A percentile compares a stretch with the other conserved stretches of the same genome.
phyloP scores from a whole-genome alignment of 192 early-diverging fungal genomes.

The Linnemannia schmuckeri region DNA sequence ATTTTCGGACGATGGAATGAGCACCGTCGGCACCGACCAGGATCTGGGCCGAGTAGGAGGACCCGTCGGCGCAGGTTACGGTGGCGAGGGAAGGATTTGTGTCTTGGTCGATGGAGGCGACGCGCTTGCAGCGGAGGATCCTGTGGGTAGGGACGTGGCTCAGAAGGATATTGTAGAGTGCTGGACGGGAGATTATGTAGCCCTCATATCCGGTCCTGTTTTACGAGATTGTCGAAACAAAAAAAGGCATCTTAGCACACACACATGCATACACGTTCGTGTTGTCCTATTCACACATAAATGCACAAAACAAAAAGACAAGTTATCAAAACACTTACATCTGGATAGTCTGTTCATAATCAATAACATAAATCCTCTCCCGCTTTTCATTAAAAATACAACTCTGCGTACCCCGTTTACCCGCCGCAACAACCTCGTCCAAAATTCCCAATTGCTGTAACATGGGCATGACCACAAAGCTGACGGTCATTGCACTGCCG shows the following conservation, averaged over 20 bases:
- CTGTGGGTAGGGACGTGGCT: not conserved
- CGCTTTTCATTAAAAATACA: not conserved
- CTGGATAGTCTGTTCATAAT: too few relatives aligned
- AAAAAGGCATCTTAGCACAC: too few relatives aligned
- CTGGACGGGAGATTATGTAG: not conserved
- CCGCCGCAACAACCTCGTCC: not conserved
- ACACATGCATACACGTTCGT: too few relatives aligned
- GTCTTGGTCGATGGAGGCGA: not conserved
- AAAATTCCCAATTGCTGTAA: not conserved
- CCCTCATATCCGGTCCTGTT: not conserved
- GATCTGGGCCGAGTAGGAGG: not conserved
- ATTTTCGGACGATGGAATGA: conserved; percentile 17
- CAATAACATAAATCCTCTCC: too few relatives aligned
- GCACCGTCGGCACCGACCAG: not conserved
- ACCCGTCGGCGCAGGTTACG: conserved; percentile 1
- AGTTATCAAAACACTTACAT: too few relatives aligned
- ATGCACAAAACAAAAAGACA: too few relatives aligned
- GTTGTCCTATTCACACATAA: too few relatives aligned
- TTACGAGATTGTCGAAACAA: too few relatives aligned
- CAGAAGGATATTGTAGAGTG: not conserved
- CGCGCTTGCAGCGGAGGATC: too few relatives aligned
- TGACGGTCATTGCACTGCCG: not conserved
- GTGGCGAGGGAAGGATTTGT: not conserved
- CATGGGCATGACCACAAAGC: not conserved
- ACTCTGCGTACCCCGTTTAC: too few relatives aligned